phyloP scores from a whole-genome alignment of 352 stramenopile genomes.

The Globisporangium nunn region DNA sequence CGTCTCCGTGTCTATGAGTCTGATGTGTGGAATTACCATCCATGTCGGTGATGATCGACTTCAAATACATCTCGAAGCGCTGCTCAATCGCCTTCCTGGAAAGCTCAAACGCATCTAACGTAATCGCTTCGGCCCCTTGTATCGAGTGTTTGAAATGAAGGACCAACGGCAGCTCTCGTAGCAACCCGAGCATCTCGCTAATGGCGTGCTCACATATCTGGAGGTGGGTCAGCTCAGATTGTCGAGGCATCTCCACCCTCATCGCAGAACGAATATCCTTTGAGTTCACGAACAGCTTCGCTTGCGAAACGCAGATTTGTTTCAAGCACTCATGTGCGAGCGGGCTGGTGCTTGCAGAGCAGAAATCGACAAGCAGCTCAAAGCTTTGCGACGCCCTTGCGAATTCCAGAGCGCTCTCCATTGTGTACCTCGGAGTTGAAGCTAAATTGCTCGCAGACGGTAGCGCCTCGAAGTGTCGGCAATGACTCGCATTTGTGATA shows the following conservation, averaged over 20 bases:
- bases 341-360: constrained; percentile 3
- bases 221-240: constrained; percentile 13
- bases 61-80: constrained; percentile 2
- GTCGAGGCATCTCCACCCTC: background rate
- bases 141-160: constrained; percentile 15
- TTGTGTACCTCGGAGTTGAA: background rate
- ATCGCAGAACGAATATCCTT: constrained; percentile 1
- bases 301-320: constrained; percentile 3
- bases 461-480: background rate
- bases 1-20: background rate
- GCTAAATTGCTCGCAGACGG: background rate
- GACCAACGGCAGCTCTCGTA: constrained; percentile 17
- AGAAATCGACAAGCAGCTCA: constrained; percentile 8
- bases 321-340: constrained; percentile 7
- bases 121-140: background rate
- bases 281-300: constrained; percentile 1
- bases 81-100: background rate
- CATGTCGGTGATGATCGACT: background rate
- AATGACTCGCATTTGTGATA: background rate
- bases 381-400: constrained; percentile 4
- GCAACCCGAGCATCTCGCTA: constrained; percentile 19
- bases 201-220: constrained; percentile 21
- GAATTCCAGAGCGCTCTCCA: constrained; percentile 5
- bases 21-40: background rate
- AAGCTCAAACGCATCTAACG: background rate